Conservation (phyloP, 441 rosid species). For the Erodium chrysanthum region DNA sequence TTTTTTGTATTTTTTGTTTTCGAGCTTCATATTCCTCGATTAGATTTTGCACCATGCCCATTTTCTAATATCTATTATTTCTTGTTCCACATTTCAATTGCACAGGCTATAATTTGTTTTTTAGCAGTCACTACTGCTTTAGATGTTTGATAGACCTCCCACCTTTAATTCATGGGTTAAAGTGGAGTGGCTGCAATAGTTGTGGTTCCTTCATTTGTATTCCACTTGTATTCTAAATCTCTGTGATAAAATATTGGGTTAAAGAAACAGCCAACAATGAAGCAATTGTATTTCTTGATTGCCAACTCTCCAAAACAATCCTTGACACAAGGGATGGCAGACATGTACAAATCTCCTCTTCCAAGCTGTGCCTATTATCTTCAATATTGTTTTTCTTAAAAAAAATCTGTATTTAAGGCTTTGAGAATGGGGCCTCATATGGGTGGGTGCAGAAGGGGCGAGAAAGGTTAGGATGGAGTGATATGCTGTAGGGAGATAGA, state of each 20-base stretch:
- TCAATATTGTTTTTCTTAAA: too few relatives aligned
- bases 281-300: neutral
- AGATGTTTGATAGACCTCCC: neutral
- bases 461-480: neutral
- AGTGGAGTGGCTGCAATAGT: neutral
- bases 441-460: neutral
- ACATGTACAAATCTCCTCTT: neutral
- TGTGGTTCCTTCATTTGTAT: neutral
- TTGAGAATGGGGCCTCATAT: neutral
- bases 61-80: neutral
- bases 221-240: neutral
- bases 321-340: neutral
- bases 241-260: neutral
- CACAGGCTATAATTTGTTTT: neutral
- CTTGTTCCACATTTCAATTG: neutral
- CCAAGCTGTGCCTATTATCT: neutral
- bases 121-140: neutral
- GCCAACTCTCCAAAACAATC: neutral
- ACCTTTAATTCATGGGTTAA: neutral
- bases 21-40: neutral
- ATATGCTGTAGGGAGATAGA: neutral
- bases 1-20: neutral
- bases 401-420: neutral
- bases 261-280: neutral
- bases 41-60: neutral